phyloP scores from a whole-genome alignment of 768 basidiomycete species.

The Boletus rex-veris region DNA sequence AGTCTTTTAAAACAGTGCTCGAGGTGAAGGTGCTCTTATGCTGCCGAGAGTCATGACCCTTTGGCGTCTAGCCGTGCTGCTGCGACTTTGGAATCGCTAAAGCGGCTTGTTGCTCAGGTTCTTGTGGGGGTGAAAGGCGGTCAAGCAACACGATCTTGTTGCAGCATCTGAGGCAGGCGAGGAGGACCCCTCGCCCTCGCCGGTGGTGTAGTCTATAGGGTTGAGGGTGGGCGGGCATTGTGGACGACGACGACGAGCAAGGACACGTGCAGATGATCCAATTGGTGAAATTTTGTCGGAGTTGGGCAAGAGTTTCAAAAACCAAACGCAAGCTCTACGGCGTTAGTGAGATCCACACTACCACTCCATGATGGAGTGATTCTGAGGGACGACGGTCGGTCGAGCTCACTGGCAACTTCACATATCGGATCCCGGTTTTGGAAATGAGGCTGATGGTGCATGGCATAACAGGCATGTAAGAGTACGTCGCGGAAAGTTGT shows the following conservation, averaged over 20 bases:
- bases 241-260: conserved; percentile 12
- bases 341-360: too few relatives aligned
- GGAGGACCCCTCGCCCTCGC: conserved; percentile 36
- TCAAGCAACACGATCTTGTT: conserved; percentile 61
- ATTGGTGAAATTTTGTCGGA: too few relatives aligned
- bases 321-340: too few relatives aligned
- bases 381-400: too few relatives aligned
- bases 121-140: conserved; percentile 75
- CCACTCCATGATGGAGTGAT: too few relatives aligned
- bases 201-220: conserved; percentile 62
- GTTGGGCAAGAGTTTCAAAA: too few relatives aligned
- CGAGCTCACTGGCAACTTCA: too few relatives aligned
- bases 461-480: too few relatives aligned
- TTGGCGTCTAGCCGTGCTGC: conserved; percentile 81
- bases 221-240: conserved; percentile 47
- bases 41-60: conserved; percentile 92
- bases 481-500: too few relatives aligned
- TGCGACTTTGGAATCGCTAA: conserved; percentile 77
- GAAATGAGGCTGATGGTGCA: too few relatives aligned
- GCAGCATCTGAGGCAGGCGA: conserved; percentile 25
- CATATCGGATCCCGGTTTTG: too few relatives aligned
- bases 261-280: neutral
- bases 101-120: conserved; percentile 57
- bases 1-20: too few relatives aligned
- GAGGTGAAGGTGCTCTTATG: conserved; percentile 27